Evolutionary conservation across 257 asterid genomes (phyloP).

Genomic region (Handroanthus guayacan): DNA sequence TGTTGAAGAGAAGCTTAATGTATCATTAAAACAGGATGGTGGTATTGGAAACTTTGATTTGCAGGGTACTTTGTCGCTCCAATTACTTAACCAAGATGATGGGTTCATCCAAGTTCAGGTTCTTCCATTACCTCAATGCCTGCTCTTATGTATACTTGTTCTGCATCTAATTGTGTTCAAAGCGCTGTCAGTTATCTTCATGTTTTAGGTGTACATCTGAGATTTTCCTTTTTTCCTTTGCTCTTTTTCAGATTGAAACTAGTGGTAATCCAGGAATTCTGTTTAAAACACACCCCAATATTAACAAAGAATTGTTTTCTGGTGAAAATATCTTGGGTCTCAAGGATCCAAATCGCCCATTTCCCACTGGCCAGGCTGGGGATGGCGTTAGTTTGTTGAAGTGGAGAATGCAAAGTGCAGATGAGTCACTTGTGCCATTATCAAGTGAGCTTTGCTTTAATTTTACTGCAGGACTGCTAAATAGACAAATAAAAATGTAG

Average conservation of each 20-base stretch:
- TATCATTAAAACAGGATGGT: conserved; percentile 81
- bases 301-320: conserved; percentile 83
- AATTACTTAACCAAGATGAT: conserved; percentile 84
- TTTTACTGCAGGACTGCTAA: not conserved
- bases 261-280: conserved; percentile 80
- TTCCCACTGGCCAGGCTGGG: conserved; percentile 80
- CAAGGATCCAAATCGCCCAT: conserved; percentile 82
- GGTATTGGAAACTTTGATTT: conserved; percentile 84
- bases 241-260: conserved; percentile 75
- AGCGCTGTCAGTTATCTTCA: conserved; percentile 9
- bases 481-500: not conserved
- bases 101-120: conserved; percentile 97
- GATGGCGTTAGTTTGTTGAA: conserved; percentile 84
- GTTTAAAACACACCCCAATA: conserved; percentile 92
- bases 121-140: conserved; percentile 25
- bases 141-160: conserved; percentile 23
- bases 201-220: conserved; percentile 29
- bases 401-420: conserved; percentile 95
- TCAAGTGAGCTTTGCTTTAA: conserved; percentile 65
- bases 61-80: conserved; percentile 88
- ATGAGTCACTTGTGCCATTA: conserved; percentile 86
- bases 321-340: conserved; percentile 81
- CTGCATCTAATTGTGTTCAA: conserved; percentile 16
- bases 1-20: conserved; percentile 82
- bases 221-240: conserved; percentile 2